Percentiles rank a stretch among this genome's conserved stretches.
These are phyloP conservation scores for Podochytrium sp. DNA, from an alignment of 192 early-diverging fungal genomes.

Conservation along the genomic window DNA sequence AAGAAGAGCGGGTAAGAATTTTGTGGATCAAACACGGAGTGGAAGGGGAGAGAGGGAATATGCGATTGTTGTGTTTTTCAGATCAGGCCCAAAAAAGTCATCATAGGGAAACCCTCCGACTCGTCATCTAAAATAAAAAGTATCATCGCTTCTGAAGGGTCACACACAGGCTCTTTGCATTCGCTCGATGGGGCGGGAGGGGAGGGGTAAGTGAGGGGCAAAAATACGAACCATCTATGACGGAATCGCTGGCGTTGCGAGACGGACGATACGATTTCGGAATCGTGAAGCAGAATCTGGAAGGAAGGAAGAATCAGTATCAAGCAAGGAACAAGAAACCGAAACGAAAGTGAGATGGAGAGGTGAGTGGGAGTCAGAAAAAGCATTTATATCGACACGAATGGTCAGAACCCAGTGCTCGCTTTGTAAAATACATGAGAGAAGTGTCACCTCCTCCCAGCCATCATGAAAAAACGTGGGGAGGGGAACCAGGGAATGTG, in stretches of 20 bases:
- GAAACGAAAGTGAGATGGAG: not conserved
- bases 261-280: not conserved
- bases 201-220: not conserved
- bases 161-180: too few species aligned
- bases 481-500: not conserved
- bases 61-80: too few species aligned
- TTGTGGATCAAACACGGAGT: too few species aligned
- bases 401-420: slow-evolving; percentile 33
- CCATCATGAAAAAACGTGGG: not conserved
- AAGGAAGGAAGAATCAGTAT: not conserved
- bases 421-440: slow-evolving; percentile 14
- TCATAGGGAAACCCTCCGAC: slow-evolving; percentile 26
- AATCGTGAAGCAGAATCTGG: not conserved
- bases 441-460: slow-evolving; percentile 16
- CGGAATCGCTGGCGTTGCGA: not conserved
- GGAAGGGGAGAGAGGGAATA: too few species aligned
- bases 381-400: slow-evolving; percentile 33
- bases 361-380: slow-evolving; percentile 12
- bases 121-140: slow-evolving; percentile 31
- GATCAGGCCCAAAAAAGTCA: too few species aligned
- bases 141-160: slow-evolving; percentile 8
- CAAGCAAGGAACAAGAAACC: not conserved
- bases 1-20: too few species aligned
- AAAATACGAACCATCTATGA: not conserved
- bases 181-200: not conserved